Evolutionary conservation across 352 stramenopile species (phyloP), one percentile per base, ranked within the genome.

Genomic region (Pythium graminicola): DNA sequence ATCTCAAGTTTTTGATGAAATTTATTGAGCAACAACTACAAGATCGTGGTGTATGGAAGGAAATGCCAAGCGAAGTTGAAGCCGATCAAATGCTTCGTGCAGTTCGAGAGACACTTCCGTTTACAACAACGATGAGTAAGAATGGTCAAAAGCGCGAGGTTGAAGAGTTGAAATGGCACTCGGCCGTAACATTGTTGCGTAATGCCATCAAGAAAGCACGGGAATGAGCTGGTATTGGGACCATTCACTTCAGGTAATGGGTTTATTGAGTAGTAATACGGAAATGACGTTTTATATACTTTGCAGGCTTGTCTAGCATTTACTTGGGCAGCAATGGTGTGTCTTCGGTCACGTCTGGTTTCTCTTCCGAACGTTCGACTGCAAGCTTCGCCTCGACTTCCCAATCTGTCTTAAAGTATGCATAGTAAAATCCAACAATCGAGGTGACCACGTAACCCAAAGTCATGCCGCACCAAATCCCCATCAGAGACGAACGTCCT

Each of bases 371-470:
- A 16, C 76, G 65, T 39, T 70, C 61, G 4, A 86, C 70, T 17
- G 80, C 77, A 10, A 67, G 76, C 6, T 66, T 29, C 2, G 80
- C 68, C 32, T 85, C 65, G 4, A 70, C 24, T 26, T 71, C 45
- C 81, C 81, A 95, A 54, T 93, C 72, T 3, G 72, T 70, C 16
- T 60, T 68, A 23, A 75, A 66, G 47, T 80, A 82, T 6, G 79
- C 78, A n/a, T 62, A 56, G 33, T 70, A 68, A 45, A 82, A 86
- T 7, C 65, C 71, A 45, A 93, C 85, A 28, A 60, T 53, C 7
- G 83, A 76, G n/a, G 81, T 93, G 35, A 89, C 70, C 1, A 68
- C 45, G 60, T 95, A 95, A 16, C 85, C 85, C 26, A 59, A 69
- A 27, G 76, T 52, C 53, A 88, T 69, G 16, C 74, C 81, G 46